These are phyloP conservation scores for Butyriboletus appendiculatus DNA, from an alignment of 1,284 basidiomycete species.

Conservation along the genomic window DNA sequence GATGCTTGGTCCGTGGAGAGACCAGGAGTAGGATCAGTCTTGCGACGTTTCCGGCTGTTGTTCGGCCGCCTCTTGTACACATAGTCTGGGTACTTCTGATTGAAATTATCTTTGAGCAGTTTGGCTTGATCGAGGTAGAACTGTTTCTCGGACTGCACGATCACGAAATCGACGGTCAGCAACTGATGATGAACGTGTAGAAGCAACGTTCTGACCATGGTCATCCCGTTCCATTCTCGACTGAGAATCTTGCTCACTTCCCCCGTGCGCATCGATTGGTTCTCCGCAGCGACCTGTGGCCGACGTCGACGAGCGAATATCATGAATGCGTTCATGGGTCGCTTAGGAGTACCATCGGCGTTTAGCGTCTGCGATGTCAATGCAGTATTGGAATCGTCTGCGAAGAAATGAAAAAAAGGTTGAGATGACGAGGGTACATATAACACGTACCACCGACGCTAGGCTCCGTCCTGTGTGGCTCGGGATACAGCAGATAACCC, in stretches of 20 bases:
- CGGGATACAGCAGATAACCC: slow-evolving; percentile 34
- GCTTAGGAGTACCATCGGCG: slow-evolving; percentile 80
- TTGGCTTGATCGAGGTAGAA: slow-evolving; percentile 85
- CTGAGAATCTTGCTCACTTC: slow-evolving; percentile 83
- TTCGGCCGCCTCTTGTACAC: slow-evolving; percentile 82
- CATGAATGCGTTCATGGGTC: slow-evolving; percentile 91
- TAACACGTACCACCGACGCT: slow-evolving; percentile 44
- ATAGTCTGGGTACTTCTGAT: slow-evolving; percentile 83
- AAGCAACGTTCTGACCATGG: slow-evolving; percentile 47
- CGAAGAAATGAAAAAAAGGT: slow-evolving; percentile 14
- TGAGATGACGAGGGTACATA: slow-evolving; percentile 10
- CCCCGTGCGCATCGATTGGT: slow-evolving; percentile 82
- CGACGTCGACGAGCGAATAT: slow-evolving; percentile 81
- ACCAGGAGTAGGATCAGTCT: slow-evolving; percentile 42
- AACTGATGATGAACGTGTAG: slow-evolving; percentile 3
- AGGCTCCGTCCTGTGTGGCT: slow-evolving; percentile 40
- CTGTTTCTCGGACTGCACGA: slow-evolving; percentile 68
- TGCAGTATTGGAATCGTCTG: slow-evolving; percentile 52
- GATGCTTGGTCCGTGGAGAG: slow-evolving; percentile 24
- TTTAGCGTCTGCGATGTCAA: slow-evolving; percentile 78
- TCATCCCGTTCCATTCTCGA: slow-evolving; percentile 79
- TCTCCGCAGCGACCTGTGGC: slow-evolving; percentile 78
- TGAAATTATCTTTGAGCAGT: slow-evolving; percentile 79
- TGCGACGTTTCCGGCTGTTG: slow-evolving; percentile 73
- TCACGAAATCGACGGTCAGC: slow-evolving; percentile 23